Evolutionary conservation across 345 rosid genomes (phyloP), one percentile per base, ranked within the genome.

Genomic region (Citrus medica): DNA sequence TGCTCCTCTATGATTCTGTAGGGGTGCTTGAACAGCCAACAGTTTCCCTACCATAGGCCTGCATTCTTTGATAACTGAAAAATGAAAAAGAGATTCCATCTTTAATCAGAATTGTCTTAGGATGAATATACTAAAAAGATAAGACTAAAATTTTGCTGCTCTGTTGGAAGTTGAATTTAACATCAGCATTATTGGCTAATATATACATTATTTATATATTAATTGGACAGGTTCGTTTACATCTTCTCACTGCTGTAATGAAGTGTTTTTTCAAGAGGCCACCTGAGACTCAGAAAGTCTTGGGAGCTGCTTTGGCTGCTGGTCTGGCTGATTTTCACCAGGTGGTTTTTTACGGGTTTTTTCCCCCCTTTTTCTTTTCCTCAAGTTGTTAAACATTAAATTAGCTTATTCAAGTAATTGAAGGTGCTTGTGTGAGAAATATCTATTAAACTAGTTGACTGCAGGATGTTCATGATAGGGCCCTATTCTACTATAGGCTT

Each of bases 401-500:
- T 24, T 48, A 59, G 33, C 62, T 40, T 38, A 3, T 66, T 42
- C 30, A 66, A 71, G 71, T 75, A 38, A 25, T 40, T 67, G 42
- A 70, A 67, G 37, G 53, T 63, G 42, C 69, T 78, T 75, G 56
- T 74, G 53, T 28, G 14, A 61, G 69, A 65, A 73, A 16, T 22
- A 38, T 46, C 21, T 56, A 71, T 84, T 80, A 69, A 85, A 79
- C 75, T 38, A 68, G 66, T 74, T 78, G 67, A 75, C 78, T 82
- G 82, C 92, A 96, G 98, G 99, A 96, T 88, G 98, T 96, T 87
- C 99, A 96, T 82, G 99, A 96, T 78, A 87, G 99, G 84, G 98
- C 98, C 86, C 85, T 96, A 80, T 92, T 96, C 91, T 96, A 96
- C 89, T 92, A 91, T 83, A 93, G 99, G 87, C 92, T 94, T 83